Conservation (phyloP, 1,284 basidiomycete genomes). For the Flammula alnicola region DNA sequence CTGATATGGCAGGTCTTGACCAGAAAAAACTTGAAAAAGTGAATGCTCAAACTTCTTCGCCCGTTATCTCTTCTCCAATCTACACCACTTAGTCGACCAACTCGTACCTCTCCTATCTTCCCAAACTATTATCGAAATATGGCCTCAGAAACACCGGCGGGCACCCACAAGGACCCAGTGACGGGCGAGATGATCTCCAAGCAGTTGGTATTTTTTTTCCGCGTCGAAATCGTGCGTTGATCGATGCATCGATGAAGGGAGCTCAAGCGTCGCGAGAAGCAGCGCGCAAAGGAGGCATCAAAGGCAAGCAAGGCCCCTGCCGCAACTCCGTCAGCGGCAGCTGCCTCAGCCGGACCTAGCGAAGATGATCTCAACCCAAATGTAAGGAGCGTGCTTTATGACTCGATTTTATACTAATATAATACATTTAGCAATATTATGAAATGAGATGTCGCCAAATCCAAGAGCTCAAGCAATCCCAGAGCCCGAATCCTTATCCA, state of each 20-base stretch:
- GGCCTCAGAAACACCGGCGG: conserved; percentile 45
- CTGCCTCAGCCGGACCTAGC: conserved; percentile 50
- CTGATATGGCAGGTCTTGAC: conserved; percentile 7
- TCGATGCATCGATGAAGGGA: conserved; percentile 64
- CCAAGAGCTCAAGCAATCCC: conserved; percentile 83
- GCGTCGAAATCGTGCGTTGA: conserved; percentile 25
- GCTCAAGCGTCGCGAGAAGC: conserved; percentile 89
- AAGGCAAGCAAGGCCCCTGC: conserved; percentile 82
- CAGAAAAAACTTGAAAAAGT: conserved; percentile 18
- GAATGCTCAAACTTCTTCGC: conserved; percentile 34
- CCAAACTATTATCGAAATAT: conserved; percentile 17
- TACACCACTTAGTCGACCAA: conserved; percentile 15
- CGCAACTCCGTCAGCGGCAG: conserved; percentile 42
- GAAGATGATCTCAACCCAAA: conserved; percentile 86
- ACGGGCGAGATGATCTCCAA: conserved; percentile 97
- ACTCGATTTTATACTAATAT: neutral
- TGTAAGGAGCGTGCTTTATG: conserved; percentile 47
- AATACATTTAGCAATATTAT: conserved; percentile 84
- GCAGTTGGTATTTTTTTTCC: conserved; percentile 59
- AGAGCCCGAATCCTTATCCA: conserved; percentile 93
- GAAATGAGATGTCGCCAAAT: conserved; percentile 92
- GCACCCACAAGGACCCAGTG: conserved; percentile 80
- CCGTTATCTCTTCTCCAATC: conserved; percentile 33
- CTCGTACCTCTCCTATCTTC: neutral
- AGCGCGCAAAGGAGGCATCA: conserved; percentile 81